Conservation (phyloP, 768 basidiomycete species). For the Kwoniella sp. region DNA sequence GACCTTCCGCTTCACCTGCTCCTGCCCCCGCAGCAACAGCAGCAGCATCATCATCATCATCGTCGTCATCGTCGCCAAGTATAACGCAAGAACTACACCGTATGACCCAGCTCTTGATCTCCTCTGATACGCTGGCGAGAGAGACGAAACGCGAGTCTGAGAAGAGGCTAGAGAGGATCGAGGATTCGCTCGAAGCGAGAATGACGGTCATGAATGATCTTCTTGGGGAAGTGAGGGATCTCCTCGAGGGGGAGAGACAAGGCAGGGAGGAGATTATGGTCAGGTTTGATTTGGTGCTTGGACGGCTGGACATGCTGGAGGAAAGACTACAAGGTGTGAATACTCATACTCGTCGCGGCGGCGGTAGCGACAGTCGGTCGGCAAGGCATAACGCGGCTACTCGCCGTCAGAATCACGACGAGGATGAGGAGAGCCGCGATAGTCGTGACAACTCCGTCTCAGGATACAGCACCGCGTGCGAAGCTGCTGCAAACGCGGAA, state of each 20-base stretch:
- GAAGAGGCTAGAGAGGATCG: not conserved
- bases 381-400: not conserved
- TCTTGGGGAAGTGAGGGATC: not conserved
- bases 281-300: not conserved
- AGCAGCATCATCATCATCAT: not conserved
- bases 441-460: not conserved
- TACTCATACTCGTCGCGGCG: not conserved
- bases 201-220: slow-evolving; percentile 1
- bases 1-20: not conserved
- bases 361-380: not conserved
- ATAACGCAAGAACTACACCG: slow-evolving; percentile 10
- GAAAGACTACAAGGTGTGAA: slow-evolving; percentile 3
- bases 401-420: not conserved
- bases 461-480: not conserved
- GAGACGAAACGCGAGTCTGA: not conserved
- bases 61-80: not conserved
- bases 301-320: not conserved
- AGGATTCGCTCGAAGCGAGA: slow-evolving; percentile 2
- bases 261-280: not conserved
- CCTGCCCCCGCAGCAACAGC: not conserved
- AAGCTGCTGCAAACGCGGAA: not conserved
- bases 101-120: slow-evolving; percentile 7
- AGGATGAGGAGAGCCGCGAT: not conserved
- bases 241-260: not conserved
- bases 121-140: not conserved